Base-by-base conservation (phyloP, 257 asterid species). In the Echium plantagineum region DNA sequence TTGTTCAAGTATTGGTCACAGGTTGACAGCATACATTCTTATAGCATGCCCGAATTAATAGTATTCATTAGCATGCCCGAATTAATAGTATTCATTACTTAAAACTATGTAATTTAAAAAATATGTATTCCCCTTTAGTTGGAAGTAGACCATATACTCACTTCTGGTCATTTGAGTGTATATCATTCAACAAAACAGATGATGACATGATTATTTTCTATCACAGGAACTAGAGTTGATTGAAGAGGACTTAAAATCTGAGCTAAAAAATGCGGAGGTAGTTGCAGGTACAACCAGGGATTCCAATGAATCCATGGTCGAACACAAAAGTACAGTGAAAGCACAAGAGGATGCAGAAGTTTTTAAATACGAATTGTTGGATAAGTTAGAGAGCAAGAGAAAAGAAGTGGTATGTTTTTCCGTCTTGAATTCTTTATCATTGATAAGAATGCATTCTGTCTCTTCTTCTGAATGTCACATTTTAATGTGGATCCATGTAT, bases 321-420 rank as follows among this genome's bases (percentile, higher is more conserved):
- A 79, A 63, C 73, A 75, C 16, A 63, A 70, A 70, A 58, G 71
- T 48, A 62, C 32, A 35, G 63, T 52, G 10, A 83, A 69, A 62
- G 75, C 71, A 22, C 82, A 61, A 48, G 82, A 75, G 66, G 84
- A 74, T 56, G 66, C 65, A 63, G 79, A 81, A 75, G 85, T 75
- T 76, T 68, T 78, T 21, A 78, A 74, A 67, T 62, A 60, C 58
- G 83, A 66, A 3, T 61, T 89, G 59, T 32, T 78, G 70, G 81
- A 65, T 69, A 79, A 85, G 78, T 72, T 81, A 72, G 94, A 91
- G 77, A 69, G 67, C 75, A 82, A 81, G 86, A 88, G 74, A 75
- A 83, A 66, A 63, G 94, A 86, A 65, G 68, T 81, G 83, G 98
- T 91, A 22, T 38, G 89, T 71, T 71, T 53, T 13, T 42, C 17